Evolutionary conservation across 2,329 filamentous ascomycete genomes (phyloP).

Genomic region (Kalmusia sp.): DNA sequence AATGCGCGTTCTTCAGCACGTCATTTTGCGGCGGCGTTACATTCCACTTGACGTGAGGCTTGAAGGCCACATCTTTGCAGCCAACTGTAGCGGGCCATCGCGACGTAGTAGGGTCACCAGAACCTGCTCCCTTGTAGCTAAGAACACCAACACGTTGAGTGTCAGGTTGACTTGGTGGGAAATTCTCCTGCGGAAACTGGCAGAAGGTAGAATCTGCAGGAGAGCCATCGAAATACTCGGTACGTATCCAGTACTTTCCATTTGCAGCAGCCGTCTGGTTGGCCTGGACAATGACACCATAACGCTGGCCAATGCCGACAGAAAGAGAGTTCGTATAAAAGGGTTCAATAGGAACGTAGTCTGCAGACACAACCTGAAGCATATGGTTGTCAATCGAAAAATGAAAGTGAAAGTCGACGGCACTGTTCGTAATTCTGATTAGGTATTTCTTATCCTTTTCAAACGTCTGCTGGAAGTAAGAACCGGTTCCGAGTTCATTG

Average conservation of each 20-base stretch:
- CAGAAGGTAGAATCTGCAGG: conserved; percentile 10
- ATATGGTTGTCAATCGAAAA: conserved; percentile 49
- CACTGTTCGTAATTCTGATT: conserved; percentile 28
- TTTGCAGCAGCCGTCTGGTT: conserved; percentile 35
- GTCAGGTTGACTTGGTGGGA: conserved; percentile 4
- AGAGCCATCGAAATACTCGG: conserved; percentile 21
- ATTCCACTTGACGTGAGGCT: conserved; percentile 24
- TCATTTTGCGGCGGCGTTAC: conserved; percentile 25
- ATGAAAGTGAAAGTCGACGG: conserved; percentile 25
- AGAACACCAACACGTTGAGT: conserved; percentile 24
- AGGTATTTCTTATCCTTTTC: conserved; percentile 36
- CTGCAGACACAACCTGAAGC: conserved; percentile 43
- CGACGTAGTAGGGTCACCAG: conserved; percentile 12
- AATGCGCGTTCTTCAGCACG: conserved; percentile 14
- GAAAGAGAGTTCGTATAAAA: conserved; percentile 43
- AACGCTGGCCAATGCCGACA: conserved; percentile 51
- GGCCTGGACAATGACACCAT: conserved; percentile 52
- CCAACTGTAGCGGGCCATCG: conserved; percentile 12
- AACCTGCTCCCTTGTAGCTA: conserved; percentile 20
- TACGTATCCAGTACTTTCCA: conserved; percentile 54
- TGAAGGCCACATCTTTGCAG: conserved; percentile 20
- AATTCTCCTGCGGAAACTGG: conserved; percentile 6
- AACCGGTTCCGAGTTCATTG: conserved; percentile 10
- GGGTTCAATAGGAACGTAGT: conserved; percentile 45
- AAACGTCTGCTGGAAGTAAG: conserved; percentile 26